Evolutionary conservation across 805 yeast species (phyloP).

Genomic region (Scheffersomyces coipomensis): DNA sequence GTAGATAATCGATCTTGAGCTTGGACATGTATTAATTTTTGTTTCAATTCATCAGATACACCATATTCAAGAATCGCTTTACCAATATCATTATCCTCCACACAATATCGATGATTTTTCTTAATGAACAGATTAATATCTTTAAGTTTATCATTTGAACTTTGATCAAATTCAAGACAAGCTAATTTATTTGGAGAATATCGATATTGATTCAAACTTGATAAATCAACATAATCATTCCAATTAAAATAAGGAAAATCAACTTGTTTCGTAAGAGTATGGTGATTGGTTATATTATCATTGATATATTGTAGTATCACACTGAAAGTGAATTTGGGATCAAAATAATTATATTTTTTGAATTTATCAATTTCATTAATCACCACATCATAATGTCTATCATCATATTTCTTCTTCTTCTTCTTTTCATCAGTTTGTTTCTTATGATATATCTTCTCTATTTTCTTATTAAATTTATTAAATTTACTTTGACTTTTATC

Average conservation of each 20-base stretch:
- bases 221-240: slow-evolving; percentile 29
- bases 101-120: slow-evolving; percentile 14
- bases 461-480: too few relatives aligned
- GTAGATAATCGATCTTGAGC: slow-evolving; percentile 12
- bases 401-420: too few relatives aligned
- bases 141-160: neutral
- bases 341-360: slow-evolving; percentile 10
- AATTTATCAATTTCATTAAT: neutral
- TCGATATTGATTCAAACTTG: slow-evolving; percentile 15
- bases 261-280: slow-evolving; percentile 5
- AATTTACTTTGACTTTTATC: too few relatives aligned
- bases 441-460: too few relatives aligned
- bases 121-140: neutral
- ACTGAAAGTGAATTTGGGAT: slow-evolving; percentile 28
- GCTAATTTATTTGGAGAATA: too few relatives aligned
- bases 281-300: slow-evolving; percentile 7
- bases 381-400: neutral
- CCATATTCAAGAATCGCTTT: neutral
- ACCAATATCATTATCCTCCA: slow-evolving; percentile 22
- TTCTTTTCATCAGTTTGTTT: too few relatives aligned
- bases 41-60: neutral
- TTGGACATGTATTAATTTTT: slow-evolving; percentile 5
- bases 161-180: too few relatives aligned
- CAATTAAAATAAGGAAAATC: slow-evolving; percentile 27
- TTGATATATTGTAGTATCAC: slow-evolving; percentile 15